Base-by-base conservation (phyloP, 2,329 filamentous ascomycete species). In the Coniochaeta sp. region DNA sequence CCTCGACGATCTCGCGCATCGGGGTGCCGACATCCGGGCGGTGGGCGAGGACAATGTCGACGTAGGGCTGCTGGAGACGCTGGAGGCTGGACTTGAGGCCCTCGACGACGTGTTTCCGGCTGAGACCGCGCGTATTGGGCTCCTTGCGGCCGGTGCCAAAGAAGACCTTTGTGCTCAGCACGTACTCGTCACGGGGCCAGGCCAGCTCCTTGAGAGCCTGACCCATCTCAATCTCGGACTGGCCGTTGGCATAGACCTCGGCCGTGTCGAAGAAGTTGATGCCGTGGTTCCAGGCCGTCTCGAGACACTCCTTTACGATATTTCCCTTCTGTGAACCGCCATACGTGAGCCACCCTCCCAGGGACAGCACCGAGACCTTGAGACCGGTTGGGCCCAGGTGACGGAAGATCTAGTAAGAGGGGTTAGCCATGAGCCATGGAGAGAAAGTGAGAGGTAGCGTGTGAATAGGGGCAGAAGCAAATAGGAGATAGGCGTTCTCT, bases 321-420 rank as follows among this genome's bases (percentile, higher is more conserved):
- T 60, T 57, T 46, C 82, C 78, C 51, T 83, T 81, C 27, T 89
- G 82, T 58, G 87, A 83, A 16, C 86, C 86, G 49, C 86, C 87
- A 57, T 87, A 89, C 1, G 86, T 90, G 38, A 90, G 73, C 83
- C 83, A 85, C 55, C 82, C 80, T 52, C 82, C 86, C 2, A 90
- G 73, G 1, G 82, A 84, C 54, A 90, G 85, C 35, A 81, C 79
- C 26, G 85, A 89, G 28, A 90, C 85, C 64, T 89, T 82, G 13
- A 90, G 76, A 49, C 87, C 86, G n/a, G 84, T 86, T 33, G 78
- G 79, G 61, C 87, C 86, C 8, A 89, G 76, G 67, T 82, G 83
- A 58, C 86, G 82, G 68, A 89, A 89, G n/a, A 65, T 53, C 70
- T n/a, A n/a, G n/a, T n/a, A n/a, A n/a, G n/a, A n/a, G n/a, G n/a